A percentile compares a stretch with the other conserved stretches of the same genome.
Conservation (phyloP, 352 stramenopile genomes). For the Lagenidium sp. region DNA sequence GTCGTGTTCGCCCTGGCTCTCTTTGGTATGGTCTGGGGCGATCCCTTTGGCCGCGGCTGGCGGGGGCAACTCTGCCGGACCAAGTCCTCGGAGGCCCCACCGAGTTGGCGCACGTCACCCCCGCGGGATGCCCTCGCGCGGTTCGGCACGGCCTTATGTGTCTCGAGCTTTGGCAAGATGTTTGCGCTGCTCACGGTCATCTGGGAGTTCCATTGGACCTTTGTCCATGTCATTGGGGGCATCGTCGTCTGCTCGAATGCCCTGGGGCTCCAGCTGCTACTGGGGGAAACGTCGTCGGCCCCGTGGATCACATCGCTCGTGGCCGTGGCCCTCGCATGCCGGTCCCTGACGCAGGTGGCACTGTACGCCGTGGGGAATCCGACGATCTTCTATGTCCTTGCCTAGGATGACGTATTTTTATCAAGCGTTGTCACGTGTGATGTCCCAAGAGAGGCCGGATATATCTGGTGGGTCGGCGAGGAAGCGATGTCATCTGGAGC, state of each 20-base stretch:
- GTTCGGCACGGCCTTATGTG: conserved; percentile 52
- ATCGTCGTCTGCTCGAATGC: conserved; percentile 71
- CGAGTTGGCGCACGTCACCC: no score
- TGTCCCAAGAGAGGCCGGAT: background rate
- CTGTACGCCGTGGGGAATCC: conserved; percentile 68
- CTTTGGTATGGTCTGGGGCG: conserved; percentile 33
- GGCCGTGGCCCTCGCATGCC: conserved; percentile 21
- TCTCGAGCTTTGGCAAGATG: conserved; percentile 79
- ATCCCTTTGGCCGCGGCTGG: conserved; percentile 48
- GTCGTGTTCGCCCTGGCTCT: conserved; percentile 44
- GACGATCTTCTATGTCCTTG: conserved; percentile 67
- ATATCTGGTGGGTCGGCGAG: conserved; percentile 5
- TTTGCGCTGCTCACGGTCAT: conserved; percentile 80
- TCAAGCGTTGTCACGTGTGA: background rate
- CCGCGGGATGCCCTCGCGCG: conserved; percentile 5
- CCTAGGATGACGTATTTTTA: conserved; percentile 20
- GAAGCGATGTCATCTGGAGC: no score
- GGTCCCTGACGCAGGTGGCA: conserved; percentile 33
- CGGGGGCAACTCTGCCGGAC: conserved; percentile 15
- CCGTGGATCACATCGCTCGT: conserved; percentile 27
- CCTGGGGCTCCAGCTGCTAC: conserved; percentile 56
- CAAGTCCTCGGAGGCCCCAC: no score
- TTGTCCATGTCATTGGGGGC: conserved; percentile 70
- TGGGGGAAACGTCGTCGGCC: conserved; percentile 23
- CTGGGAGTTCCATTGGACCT: conserved; percentile 83